Base-by-base conservation (phyloP, 2,329 filamentous ascomycete genomes). In the Xylaria multiplex region DNA sequence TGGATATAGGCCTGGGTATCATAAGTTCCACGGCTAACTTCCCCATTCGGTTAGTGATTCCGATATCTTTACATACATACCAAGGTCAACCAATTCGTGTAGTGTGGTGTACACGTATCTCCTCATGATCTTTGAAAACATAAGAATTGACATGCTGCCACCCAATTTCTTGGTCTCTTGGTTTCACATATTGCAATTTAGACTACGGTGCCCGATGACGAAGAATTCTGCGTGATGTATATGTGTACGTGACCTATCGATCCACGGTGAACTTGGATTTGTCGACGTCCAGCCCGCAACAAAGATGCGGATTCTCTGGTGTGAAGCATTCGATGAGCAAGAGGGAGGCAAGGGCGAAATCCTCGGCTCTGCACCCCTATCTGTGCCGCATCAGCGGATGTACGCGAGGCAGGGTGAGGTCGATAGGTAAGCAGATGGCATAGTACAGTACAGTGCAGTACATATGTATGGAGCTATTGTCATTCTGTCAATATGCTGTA, bases 361-460 rank as follows among this genome's bases (percentile, higher is more conserved):
- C 46, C 59, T 66, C 64, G 45, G 45, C 50, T 60, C 50, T 58
- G 30, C 58, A 48, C 61, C 64, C 60, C 64, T 59, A 62, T 62
- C 42, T 58, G 42, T 58, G 14, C 19, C 35, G 59, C 43, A 45
- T 45, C 22, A 27, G 27, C 42, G 42, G 58, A 59, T 57, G 63
- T 19, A 53, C 49, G 53, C 48, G 40, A 65, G 48, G 53, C 32
- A 65, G 59, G 52, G 53, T 57, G 22, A 55, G 37, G 37, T 40
- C 27, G 58, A 59, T 54, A 56, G 46, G 62, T 62, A 65, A 65
- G 58, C 46, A 37, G 53, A 52, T 53, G 43, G 37, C 57, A 56
- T 27, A 24, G 32, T 45, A 61, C 19, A n/a, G 49, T 53, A 53
- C 57, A 27, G 46, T 43, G 32, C 32, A 24, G 45, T 54, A 59